Base-by-base conservation (phyloP, 179 eudicot species). In the Pouteria campechiana region DNA sequence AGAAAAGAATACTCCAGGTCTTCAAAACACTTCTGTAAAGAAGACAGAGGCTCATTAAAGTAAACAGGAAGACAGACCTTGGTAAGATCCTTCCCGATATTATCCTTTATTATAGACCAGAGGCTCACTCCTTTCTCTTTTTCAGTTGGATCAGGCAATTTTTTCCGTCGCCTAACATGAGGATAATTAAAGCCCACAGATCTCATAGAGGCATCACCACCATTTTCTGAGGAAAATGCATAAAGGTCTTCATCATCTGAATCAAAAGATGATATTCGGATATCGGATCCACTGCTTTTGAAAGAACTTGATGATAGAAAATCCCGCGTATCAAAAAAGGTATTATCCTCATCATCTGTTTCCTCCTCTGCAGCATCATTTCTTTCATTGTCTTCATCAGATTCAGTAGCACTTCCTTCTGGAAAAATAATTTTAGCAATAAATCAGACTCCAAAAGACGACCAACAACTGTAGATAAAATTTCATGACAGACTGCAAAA, bases 1-100 rank as follows among this genome's bases (percentile, higher is more conserved):
- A 89, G 93, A 73, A 85, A 78, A 2, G 97, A 89, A 66, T 86
- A 81, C 57, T 89, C 97, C 68, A 89, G 56, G 65, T 89, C 97
- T 76, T 89, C 97, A 43, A 59, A 86, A 63, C 97, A 81, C 64
- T 86, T 86, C 46, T 86, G 98, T 49, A 90, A 76, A 35, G 98
- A 79, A 18, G 98, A 90, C 44, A 90, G 65, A 43, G 98, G 95
- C 55, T 86, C 98, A 44, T 86, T 90, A 52, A 90, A 90, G 61
- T 86, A 90, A 28, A 89, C 97, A 15, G 95, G 97, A 28, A 89
- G 95, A 46, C 97, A 89, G 38, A 89, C 95, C 85, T 76, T 89
- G 37, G 97, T 78, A 40, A 89, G 83, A 66, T 89, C 97, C 70
- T 86, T 89, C 46, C 97, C 97, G 7, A 89, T 86, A 55, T 89